Base-by-base conservation (phyloP, 169 alveolate species). In the Plasmodium reichenowi region DNA sequence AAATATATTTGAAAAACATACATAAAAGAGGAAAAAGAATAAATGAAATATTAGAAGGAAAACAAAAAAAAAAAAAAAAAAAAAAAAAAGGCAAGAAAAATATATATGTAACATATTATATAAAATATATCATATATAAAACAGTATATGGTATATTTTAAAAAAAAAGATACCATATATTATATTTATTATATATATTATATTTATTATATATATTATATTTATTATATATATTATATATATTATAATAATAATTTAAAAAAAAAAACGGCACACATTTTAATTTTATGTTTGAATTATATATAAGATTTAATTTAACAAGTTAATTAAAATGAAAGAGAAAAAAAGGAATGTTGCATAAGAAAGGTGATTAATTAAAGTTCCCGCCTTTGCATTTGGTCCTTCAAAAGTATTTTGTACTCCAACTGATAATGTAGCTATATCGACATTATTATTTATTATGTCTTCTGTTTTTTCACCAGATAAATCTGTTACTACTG, bases 381-480 rank as follows among this genome's bases (percentile, higher is more conserved):
- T 66, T 80, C 48, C 62, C 24, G 73, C 22, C 9, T 48, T 48
- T 6, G 45, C 10, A 56, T 58, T 72, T 48, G 68, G 48, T 24
- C 26, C 52, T 70, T 26, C 17, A 68, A 67, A 80, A 48, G 90
- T 64, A 54, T 67, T 70, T 32, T 80, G 83, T 9, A 80, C 63
- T 48, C 58, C 90, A 10, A 64, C 52, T 50, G 72, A 32, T 22
- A 80, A 80, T n/a, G 72, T 26, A 10, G 32, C 22, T 20, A 68
- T 13, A 22, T 80, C 73, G n/a, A 80, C 68, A 58, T 80, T 80
- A 15, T 80, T 32, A 5, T 80, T 66, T 48, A 80, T 68, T 71
- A 80, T 67, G 20, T 54, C 90, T 10, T 80, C 83, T 22, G 83
- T 56, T 29, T 66, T 58, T 58, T 67, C 90, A 4, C 85, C 83